phyloP scores from a whole-genome alignment of 1,284 basidiomycete genomes.

The Moniliella sp. region DNA sequence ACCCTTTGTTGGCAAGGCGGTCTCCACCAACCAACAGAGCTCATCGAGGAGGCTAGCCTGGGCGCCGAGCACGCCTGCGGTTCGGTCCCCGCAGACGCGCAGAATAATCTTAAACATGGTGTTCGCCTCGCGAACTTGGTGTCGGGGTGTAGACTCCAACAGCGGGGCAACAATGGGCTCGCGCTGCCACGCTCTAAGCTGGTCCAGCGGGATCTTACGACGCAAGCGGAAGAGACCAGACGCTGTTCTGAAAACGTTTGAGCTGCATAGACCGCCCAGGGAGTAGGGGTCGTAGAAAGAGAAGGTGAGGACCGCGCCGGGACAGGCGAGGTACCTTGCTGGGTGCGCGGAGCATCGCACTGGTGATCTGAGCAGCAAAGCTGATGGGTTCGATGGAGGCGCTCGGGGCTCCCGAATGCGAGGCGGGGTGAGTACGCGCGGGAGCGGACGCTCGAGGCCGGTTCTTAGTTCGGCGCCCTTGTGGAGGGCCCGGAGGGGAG shows the following conservation, averaged over 20 bases:
- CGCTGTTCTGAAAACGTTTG: slow-evolving; percentile 2
- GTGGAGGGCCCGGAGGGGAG: no score
- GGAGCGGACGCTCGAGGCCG: neutral
- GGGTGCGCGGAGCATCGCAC: neutral
- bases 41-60: neutral
- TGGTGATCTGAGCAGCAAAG: no score
- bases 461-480: no score
- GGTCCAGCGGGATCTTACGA: slow-evolving; percentile 1
- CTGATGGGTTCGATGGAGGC: no score
- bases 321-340: neutral
- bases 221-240: slow-evolving; percentile 2
- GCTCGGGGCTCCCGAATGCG: no score
- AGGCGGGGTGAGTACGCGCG: no score
- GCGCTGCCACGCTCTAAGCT: slow-evolving; percentile 29
- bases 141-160: slow-evolving; percentile 38
- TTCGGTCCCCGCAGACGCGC: slow-evolving; percentile 71
- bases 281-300: no score
- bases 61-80: slow-evolving; percentile 36
- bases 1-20: neutral
- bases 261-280: neutral
- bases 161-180: slow-evolving; percentile 50
- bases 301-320: no score
- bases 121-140: slow-evolving; percentile 50
- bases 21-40: neutral
- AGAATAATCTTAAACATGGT: slow-evolving; percentile 69